A percentile compares a stretch with the other conserved stretches of the same genome.
Conservation (phyloP, 805 yeast species). For the Yarrowia sp. region DNA sequence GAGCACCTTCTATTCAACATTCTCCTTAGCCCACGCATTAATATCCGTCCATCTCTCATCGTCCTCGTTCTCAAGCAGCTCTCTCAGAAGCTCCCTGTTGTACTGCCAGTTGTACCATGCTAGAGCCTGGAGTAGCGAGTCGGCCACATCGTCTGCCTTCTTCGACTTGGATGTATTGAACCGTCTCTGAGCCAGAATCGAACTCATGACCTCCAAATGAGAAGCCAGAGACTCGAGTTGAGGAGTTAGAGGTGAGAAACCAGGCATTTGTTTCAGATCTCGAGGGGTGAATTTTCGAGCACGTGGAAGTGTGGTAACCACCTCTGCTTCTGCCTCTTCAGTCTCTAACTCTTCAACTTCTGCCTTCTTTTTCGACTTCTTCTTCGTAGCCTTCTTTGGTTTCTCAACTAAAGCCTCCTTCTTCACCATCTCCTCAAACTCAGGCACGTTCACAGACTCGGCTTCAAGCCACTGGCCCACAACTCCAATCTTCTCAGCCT, state of each 20-base stretch:
- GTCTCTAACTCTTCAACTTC: neutral
- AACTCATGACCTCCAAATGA: conserved; percentile 9
- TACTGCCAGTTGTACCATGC: conserved; percentile 37
- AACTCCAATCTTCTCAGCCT: conserved; percentile 26
- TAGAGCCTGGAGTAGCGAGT: conserved; percentile 33
- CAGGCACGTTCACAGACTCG: neutral
- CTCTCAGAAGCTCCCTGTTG: conserved; percentile 8
- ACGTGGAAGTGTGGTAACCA: neutral
- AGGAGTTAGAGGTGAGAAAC: neutral
- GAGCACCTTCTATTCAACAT: neutral
- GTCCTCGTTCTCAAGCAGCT: conserved; percentile 2
- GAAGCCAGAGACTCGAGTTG: neutral
- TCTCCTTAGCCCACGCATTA: conserved; percentile 11
- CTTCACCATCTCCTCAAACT: neutral
- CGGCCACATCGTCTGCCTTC: conserved; percentile 34
- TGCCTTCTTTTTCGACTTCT: too few relatives aligned
- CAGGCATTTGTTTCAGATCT: neutral
- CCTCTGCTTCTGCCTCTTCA: neutral
- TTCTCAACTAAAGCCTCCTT: neutral
- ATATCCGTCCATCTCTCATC: conserved; percentile 9
- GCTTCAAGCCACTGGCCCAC: conserved; percentile 12
- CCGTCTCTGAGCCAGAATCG: conserved; percentile 13
- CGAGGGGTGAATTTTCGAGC: neutral
- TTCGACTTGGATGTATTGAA: neutral
- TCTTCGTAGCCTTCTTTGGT: neutral